phyloP scores from a whole-genome alignment of 441 rosid species.

The Biscutella auriculata region DNA sequence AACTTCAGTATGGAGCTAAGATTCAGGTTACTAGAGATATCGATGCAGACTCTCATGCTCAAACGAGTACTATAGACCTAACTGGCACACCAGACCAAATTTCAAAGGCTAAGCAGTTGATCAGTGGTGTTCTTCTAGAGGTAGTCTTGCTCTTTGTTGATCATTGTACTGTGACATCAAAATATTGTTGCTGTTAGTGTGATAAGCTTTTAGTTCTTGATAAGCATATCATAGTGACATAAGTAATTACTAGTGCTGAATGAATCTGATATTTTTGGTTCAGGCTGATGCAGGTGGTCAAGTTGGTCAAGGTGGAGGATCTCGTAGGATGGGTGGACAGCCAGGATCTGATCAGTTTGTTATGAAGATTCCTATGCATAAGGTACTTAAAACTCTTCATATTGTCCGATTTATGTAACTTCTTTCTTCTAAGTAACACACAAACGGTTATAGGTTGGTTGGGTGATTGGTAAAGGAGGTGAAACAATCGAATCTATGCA shows the following conservation, averaged over 20 bases:
- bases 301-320: constrained; percentile 38
- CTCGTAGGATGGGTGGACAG: constrained; percentile 66
- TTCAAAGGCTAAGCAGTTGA: constrained; percentile 77
- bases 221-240: no score
- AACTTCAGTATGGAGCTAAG: constrained; percentile 87
- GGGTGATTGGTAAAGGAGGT: constrained; percentile 98
- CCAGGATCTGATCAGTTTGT: constrained; percentile 67
- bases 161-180: neutral
- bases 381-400: constrained; percentile 33
- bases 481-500: constrained; percentile 95
- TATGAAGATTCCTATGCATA: constrained; percentile 73
- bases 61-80: constrained; percentile 66
- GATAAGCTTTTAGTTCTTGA: no score
- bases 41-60: constrained; percentile 72
- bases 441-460: constrained; percentile 65
- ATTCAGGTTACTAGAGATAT: constrained; percentile 92
- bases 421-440: constrained; percentile 15
- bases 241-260: neutral
- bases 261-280: neutral
- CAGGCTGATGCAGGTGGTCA: constrained; percentile 93
- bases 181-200: no score
- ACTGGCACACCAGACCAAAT: constrained; percentile 78
- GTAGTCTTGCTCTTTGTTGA: constrained; percentile 21
- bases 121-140: constrained; percentile 81
- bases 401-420: neutral